phyloP scores from a whole-genome alignment of 345 rosid species.

The Arabidopsis thaliana region TAIR10.1 NC_003076.8:4315001-4315500 shows the following conservation, averaged over 20 bases:
- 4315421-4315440: conserved; percentile 12
- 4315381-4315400: conserved; percentile 13
- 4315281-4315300: conserved; percentile 20
- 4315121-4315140: background rate
- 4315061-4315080: too few species aligned
- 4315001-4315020: too few species aligned
- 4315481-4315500: background rate
- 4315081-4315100: background rate
- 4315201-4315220: too few species aligned
- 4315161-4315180: background rate
- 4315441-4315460: conserved; percentile 22
- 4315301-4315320: conserved; percentile 36
- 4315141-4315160: background rate
- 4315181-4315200: too few species aligned
- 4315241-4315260: too few species aligned
- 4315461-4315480: conserved; percentile 17
- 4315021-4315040: too few species aligned
- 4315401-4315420: conserved; percentile 7
- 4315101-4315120: background rate
- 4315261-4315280: conserved; percentile 9
- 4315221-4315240: too few species aligned
- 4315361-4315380: conserved; percentile 13
- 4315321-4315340: conserved; percentile 16
- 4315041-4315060: too few species aligned
- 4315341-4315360: conserved; percentile 11